Evolutionary conservation across 2,329 filamentous ascomycete species (phyloP).

Genomic region (Iodosphaeria phyllophila): DNA sequence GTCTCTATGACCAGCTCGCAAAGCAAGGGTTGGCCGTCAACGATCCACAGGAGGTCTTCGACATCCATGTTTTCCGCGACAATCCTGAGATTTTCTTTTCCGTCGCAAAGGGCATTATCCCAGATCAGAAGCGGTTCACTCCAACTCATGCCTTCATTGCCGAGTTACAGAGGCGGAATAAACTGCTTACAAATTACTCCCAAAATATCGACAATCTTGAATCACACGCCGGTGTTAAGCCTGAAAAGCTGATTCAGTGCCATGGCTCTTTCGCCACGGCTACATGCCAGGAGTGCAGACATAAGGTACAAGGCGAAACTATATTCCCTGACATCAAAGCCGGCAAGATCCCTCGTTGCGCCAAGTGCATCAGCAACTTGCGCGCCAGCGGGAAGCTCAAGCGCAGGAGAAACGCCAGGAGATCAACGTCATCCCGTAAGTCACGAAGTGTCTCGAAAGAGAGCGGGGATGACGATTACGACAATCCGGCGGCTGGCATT

Average conservation of each 20-base stretch:
- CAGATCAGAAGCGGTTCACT: slow-evolving; percentile 58
- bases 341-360: slow-evolving; percentile 60
- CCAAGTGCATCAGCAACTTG: slow-evolving; percentile 43
- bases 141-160: slow-evolving; percentile 91
- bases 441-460: slow-evolving; percentile 26
- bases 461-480: slow-evolving; percentile 34
- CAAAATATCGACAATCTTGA: slow-evolving; percentile 98
- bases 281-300: slow-evolving; percentile 65
- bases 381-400: slow-evolving; percentile 28
- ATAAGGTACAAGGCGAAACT: slow-evolving; percentile 52
- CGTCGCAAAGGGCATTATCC: slow-evolving; percentile 78
- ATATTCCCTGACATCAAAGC: slow-evolving; percentile 68
- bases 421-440: slow-evolving; percentile 12
- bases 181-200: slow-evolving; percentile 90
- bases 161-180: slow-evolving; percentile 69
- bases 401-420: slow-evolving; percentile 32
- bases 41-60: slow-evolving; percentile 91
- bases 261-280: slow-evolving; percentile 93
- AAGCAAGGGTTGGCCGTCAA: slow-evolving; percentile 49
- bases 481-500: slow-evolving; percentile 52
- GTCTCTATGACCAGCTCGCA: slow-evolving; percentile 72
- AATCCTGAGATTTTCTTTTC: slow-evolving; percentile 84
- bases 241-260: slow-evolving; percentile 79
- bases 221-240: slow-evolving; percentile 61
- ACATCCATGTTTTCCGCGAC: slow-evolving; percentile 69